Evolutionary conservation across 257 asterid genomes (phyloP).

Genomic region (Salvia miltiorrhiza): DNA sequence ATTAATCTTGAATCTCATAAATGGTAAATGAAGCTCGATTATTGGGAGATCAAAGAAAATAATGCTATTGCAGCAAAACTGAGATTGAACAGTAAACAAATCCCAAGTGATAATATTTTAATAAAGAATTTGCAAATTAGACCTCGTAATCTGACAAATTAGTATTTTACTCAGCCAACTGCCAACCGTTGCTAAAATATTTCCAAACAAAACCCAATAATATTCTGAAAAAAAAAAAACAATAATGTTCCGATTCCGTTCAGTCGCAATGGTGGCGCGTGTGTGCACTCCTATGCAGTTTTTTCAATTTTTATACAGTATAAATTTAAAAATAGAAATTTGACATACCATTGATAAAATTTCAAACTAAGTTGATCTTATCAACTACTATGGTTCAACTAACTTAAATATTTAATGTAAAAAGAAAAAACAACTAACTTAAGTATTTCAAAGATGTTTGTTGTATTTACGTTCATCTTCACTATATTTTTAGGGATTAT

Average conservation of each 20-base stretch:
- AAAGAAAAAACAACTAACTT: too few species aligned
- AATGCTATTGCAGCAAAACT: conserved; percentile 13
- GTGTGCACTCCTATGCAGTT: neutral
- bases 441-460: neutral
- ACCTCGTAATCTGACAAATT: neutral
- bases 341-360: neutral
- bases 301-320: neutral
- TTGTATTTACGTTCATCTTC: neutral
- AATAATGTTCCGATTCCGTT: too few species aligned
- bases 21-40: neutral
- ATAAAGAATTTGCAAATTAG: neutral
- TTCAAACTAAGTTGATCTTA: neutral
- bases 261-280: conserved; percentile 8
- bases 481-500: neutral
- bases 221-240: too few species aligned
- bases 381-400: neutral
- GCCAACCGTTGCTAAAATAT: conserved; percentile 9
- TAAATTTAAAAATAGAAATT: too few species aligned
- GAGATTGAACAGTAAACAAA: conserved; percentile 12
- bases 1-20: neutral
- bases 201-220: neutral
- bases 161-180: neutral
- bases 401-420: neutral
- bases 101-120: neutral
- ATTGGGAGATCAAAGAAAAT: conserved; percentile 8